Base-by-base conservation (phyloP, 2,329 filamentous ascomycete species). In the Escovopsis sp. region DNA sequence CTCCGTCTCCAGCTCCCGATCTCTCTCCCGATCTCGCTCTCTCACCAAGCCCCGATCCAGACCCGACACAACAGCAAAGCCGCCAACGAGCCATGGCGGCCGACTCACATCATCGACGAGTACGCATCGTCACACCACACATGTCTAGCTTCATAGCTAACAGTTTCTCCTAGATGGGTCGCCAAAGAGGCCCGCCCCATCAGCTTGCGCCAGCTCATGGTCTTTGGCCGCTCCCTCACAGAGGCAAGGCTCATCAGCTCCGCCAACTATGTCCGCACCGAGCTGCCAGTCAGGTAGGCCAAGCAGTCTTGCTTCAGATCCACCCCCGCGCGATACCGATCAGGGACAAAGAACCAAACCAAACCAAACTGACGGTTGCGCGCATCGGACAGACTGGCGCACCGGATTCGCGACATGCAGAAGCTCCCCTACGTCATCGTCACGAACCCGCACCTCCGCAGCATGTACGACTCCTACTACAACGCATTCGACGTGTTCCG, bases 381-480 rank as follows among this genome's bases (percentile, higher is more conserved):
- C 33, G 10, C 18, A 33, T 38, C 18, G 15, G 38, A 40, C 50
- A 89, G 86, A 52, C 77, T 96, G 51, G 86, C 89, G 15, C 91
- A 98, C 63, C 84, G 91, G 32, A 80, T 98, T 48, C 85, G 93
- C 45, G 89, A 98, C 59, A 96, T 98, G 76, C 91, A 98, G 62
- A 88, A 85, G 48, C 71, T 98, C 35, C 91, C 91, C 15, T 98
- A 94, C 58, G 85, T 91, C 33, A 89, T 96, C 43, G 85, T 96
- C 39, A 88, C 85, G n/a, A 98, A 98, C 55, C 78, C 78, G 6
- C 86, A 98, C 60, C 84, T 98, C 48, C 86, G 84, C 57, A 80
- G 93, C 50, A 91, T 96, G 32, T 98, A 98, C 64, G 86, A 96
- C 59, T 73, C 95, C 6, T 98, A 98, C 68, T 94, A 95, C 64